These are phyloP conservation scores for Phycomyces nitens DNA, from an alignment of 192 early-diverging fungal genomes.

Conservation along the genomic window DNA sequence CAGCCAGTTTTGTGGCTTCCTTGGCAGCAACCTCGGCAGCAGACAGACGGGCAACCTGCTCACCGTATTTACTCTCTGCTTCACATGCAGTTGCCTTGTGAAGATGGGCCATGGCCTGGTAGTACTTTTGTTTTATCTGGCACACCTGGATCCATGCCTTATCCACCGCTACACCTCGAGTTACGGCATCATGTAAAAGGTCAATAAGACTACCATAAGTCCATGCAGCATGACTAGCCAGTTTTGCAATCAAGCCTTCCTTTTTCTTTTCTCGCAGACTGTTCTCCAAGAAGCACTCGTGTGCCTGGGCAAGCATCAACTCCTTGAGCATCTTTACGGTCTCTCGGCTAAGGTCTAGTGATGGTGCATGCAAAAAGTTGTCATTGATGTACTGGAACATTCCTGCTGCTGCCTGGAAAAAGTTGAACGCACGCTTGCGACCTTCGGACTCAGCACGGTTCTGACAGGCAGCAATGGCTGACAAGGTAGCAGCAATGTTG, in stretches of 20 bases:
- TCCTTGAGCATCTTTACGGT: conserved; percentile 80
- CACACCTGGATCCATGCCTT: conserved; percentile 78
- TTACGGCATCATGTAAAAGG: conserved; percentile 58
- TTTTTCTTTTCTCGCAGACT: conserved; percentile 84
- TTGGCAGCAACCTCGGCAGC: conserved; percentile 81
- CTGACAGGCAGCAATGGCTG: conserved; percentile 69
- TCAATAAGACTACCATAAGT: conserved; percentile 76
- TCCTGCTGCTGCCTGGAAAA: conserved; percentile 92
- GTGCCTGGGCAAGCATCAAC: conserved; percentile 92
- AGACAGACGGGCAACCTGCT: conserved; percentile 72
- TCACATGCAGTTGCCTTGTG: conserved; percentile 76
- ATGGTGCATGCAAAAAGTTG: conserved; percentile 96
- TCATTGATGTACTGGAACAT: conserved; percentile 95
- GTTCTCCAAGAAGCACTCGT: conserved; percentile 90
- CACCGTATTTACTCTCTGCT: conserved; percentile 78
- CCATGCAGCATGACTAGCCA: conserved; percentile 77
- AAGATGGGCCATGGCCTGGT: conserved; percentile 82
- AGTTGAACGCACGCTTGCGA: conserved; percentile 81
- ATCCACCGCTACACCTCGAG: conserved; percentile 65
- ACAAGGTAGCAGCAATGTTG: conserved; percentile 84
- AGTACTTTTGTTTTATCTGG: conserved; percentile 88
- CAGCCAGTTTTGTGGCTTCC: conserved; percentile 78
- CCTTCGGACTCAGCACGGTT: conserved; percentile 71
- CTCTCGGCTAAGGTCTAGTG: conserved; percentile 85
- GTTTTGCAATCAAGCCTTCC: conserved; percentile 82